phyloP scores from a whole-genome alignment of 495 filamentous ascomycete genomes.

The Aspergillus saccharolyticus region DNA sequence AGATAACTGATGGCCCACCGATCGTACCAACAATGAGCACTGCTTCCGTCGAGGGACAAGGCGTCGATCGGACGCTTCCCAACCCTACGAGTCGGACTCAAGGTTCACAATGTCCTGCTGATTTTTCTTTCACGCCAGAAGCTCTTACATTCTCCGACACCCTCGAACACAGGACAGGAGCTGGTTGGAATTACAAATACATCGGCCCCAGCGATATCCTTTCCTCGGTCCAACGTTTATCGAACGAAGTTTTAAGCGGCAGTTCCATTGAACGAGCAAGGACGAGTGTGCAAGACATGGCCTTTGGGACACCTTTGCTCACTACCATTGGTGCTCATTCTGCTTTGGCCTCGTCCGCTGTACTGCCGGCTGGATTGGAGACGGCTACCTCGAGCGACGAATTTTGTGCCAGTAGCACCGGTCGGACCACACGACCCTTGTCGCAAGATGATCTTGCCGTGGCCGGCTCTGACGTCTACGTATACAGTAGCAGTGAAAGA shows the following conservation, averaged over 20 bases:
- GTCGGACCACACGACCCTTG: constrained; percentile 14
- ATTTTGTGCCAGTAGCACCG: constrained; percentile 13
- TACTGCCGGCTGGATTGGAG: constrained; percentile 20
- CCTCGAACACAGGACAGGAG: constrained; percentile 6
- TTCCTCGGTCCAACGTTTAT: constrained; percentile 6
- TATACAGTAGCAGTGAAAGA: constrained; percentile 32
- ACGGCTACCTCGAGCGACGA: constrained; percentile 20
- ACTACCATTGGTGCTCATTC: constrained; percentile 17
- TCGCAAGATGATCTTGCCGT: constrained; percentile 25
- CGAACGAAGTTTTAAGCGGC: constrained; percentile 16
- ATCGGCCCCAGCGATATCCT: constrained; percentile 2
- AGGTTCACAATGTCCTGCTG: constrained; percentile 9
- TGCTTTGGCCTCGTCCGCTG: constrained; percentile 7
- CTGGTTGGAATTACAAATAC: constrained; percentile 15
- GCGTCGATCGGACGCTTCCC: constrained; percentile 35
- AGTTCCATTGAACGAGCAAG: constrained; percentile 21
- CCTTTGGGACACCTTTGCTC: constrained; percentile 29
- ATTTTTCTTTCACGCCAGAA: constrained; percentile 8
- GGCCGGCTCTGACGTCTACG: constrained; percentile 28
- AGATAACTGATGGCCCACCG: constrained; percentile 20
- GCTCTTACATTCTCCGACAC: constrained; percentile 16
- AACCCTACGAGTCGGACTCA: constrained; percentile 28
- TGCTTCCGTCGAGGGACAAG: constrained; percentile 21
- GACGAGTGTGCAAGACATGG: constrained; percentile 22
- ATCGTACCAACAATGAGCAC: constrained; percentile 19